Evolutionary conservation across 1,139 yeast genomes (phyloP), one percentile per base, ranked within the genome.

Genomic region (Kodamaea plutei): DNA sequence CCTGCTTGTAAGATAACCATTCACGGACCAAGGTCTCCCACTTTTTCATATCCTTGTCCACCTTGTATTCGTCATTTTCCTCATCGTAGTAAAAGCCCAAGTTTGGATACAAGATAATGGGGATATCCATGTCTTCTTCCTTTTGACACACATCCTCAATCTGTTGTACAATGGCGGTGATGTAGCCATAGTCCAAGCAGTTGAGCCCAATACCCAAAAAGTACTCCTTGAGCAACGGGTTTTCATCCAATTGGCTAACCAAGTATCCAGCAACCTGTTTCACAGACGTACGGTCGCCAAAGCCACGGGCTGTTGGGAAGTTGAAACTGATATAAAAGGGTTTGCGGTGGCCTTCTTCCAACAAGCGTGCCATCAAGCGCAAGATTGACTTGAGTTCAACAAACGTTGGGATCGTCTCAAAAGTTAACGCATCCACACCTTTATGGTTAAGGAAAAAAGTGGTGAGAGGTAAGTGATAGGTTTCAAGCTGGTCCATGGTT

Each of bases 391-490:
- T 52, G 16, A 78, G 49, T 50, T 82, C 91, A 21, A 41, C 38
- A 15, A 66, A 48, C 34, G 61, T 69, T 2, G 89, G 88, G 9
- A 81, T 67, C 1, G 91, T 82, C 48, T 82, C 91, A 35, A 79
- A 58, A 1, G 73, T 76, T n/a, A 81, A 52, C 3, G 72, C 36
- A 40, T 76, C 83, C 3, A 79, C 75, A 3, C 57, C 44, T 2
- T 52, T 48, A 11, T 61, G 54, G 2, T 40, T 29, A 9, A 58
- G 39, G 25, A 75, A 57, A 20, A 60, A 65, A 9, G 56, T 42
- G 9, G 76, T 54, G 40, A 81, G 56, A 6, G 69, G 71, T 10
- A 43, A 30, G 47, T 82, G 87, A 49, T 74, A 79, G 4, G 52
- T 48, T 4, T 42, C 45, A 32, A 80, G 47, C 7, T 54, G 54